Evolutionary conservation across 2,329 filamentous ascomycete species (phyloP).

Genomic region (Bipolaris zeicola): DNA sequence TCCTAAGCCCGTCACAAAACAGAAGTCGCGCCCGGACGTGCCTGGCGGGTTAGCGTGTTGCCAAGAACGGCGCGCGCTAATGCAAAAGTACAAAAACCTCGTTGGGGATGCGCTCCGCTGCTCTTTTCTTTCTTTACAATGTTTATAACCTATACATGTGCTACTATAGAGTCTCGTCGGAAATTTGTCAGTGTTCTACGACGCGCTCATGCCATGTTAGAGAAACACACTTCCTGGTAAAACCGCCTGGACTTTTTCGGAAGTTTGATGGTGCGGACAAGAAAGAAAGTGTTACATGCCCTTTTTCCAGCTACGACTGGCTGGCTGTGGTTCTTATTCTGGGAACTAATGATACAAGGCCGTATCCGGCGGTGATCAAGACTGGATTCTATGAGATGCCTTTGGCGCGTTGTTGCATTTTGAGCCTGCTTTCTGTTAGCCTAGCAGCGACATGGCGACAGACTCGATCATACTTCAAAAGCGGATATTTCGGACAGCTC

Average conservation of each 20-base stretch:
- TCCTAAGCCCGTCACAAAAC: conserved; percentile 32
- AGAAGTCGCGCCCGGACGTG: conserved; percentile 23
- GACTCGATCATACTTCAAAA: conserved; percentile 61
- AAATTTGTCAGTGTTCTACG: conserved; percentile 89
- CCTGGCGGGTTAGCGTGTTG: conserved; percentile 17
- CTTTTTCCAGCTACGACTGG: no score
- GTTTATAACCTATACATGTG: conserved; percentile 66
- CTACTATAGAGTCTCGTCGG: conserved; percentile 99
- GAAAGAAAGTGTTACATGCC: conserved; percentile 50
- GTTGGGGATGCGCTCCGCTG: conserved; percentile 33
- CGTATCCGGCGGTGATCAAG: neutral
- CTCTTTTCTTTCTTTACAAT: conserved; percentile 65
- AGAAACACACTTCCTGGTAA: conserved; percentile 65
- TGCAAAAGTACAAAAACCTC: conserved; percentile 27
- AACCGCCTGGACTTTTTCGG: conserved; percentile 56
- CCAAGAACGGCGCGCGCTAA: conserved; percentile 23
- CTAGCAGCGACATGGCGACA: neutral
- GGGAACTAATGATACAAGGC: neutral
- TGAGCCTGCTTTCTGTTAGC: conserved; percentile 59
- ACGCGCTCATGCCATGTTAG: conserved; percentile 99
- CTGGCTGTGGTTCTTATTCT: neutral
- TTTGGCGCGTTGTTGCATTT: conserved; percentile 76
- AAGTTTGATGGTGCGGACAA: conserved; percentile 50
- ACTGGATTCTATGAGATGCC: conserved; percentile 21
- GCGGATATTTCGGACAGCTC: conserved; percentile 82